These are phyloP conservation scores for Diaporthe caulivora DNA, from an alignment of 2,329 filamentous ascomycete genomes.

Conservation along the genomic window DNA sequence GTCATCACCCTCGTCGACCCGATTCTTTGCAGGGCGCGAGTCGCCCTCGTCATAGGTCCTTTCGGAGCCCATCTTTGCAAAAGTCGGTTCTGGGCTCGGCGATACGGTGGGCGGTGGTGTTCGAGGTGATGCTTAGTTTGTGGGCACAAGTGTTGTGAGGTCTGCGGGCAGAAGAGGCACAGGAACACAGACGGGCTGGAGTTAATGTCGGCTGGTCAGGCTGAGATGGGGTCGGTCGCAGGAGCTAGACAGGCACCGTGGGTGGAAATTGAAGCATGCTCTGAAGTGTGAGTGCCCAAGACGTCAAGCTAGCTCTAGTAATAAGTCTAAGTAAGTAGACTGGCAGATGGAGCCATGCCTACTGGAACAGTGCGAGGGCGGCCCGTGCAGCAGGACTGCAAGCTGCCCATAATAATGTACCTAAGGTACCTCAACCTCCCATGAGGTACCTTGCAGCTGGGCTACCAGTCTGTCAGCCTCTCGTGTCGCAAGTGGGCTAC, in stretches of 20 bases:
- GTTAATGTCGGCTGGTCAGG: background rate
- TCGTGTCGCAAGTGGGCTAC: background rate
- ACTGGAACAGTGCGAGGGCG: background rate
- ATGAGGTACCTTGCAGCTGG: background rate
- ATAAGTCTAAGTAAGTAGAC: too few relatives aligned
- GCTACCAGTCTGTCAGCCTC: background rate
- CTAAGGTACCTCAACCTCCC: too few relatives aligned
- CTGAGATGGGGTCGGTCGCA: too few relatives aligned
- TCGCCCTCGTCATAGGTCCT: constrained; percentile 10
- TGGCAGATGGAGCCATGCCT: too few relatives aligned
- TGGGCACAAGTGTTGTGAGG: too few relatives aligned
- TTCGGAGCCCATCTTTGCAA: constrained; percentile 28
- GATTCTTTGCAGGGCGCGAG: constrained; percentile 1
- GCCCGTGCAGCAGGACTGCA: constrained; percentile 3
- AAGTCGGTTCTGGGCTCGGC: background rate
- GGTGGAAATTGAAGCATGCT: background rate
- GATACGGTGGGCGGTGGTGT: background rate
- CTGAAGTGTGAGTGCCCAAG: background rate
- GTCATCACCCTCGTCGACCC: constrained; percentile 13
- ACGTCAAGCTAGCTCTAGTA: too few relatives aligned
- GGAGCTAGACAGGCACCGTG: too few relatives aligned
- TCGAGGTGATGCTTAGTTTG: background rate
- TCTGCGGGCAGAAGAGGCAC: background rate
- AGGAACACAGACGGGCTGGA: background rate
- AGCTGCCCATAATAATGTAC: background rate